Percentiles rank a stretch among this genome's conserved stretches.
phyloP scores from a whole-genome alignment of 345 rosid genomes.

The Adansonia digitata region DNA sequence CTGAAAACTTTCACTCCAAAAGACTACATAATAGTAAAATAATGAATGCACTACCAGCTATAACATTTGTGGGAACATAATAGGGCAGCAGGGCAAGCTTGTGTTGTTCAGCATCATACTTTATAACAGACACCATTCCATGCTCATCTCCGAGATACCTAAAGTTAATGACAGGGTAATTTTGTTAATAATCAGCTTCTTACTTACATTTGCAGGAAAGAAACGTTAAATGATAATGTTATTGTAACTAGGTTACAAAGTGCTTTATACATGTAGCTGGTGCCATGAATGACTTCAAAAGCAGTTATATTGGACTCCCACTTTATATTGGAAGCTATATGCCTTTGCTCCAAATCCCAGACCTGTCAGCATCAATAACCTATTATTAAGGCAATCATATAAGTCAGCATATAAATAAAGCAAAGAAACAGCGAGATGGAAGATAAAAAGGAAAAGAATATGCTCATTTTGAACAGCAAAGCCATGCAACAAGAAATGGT shows the following conservation, averaged over 20 bases:
- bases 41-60: slow-evolving; percentile 46
- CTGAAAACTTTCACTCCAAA: neutral
- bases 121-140: slow-evolving; percentile 61
- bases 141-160: slow-evolving; percentile 86
- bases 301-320: slow-evolving; percentile 89
- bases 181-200: neutral
- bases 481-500: slow-evolving; percentile 9
- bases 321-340: slow-evolving; percentile 38
- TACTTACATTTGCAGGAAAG: slow-evolving; percentile 1
- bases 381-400: slow-evolving; percentile 18
- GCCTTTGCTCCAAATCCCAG: slow-evolving; percentile 72
- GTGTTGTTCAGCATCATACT: slow-evolving; percentile 50
- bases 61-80: slow-evolving; percentile 53
- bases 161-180: slow-evolving; percentile 5
- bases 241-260: neutral
- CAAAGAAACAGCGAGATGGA: neutral
- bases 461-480: neutral
- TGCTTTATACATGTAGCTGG: slow-evolving; percentile 58
- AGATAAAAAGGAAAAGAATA: neutral
- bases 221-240: slow-evolving; percentile 11
- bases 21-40: neutral
- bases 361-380: slow-evolving; percentile 46
- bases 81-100: slow-evolving; percentile 55
- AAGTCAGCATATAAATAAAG: neutral
- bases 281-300: slow-evolving; percentile 64